phyloP scores from a whole-genome alignment of 345 rosid genomes.

The Trapa bicornis region DNA sequence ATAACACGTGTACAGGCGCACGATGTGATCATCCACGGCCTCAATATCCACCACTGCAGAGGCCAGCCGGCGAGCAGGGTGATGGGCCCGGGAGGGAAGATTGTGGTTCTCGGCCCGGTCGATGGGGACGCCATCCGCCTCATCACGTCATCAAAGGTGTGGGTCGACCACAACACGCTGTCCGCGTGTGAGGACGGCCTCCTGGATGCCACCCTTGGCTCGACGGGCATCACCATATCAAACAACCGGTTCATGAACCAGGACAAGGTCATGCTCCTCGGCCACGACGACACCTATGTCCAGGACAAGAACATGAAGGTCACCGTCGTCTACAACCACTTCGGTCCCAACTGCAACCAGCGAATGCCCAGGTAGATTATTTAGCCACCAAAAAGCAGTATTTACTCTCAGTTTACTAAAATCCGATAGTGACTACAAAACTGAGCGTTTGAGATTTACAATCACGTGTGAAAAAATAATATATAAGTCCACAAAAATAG shows the following conservation, averaged over 20 bases:
- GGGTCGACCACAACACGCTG: constrained; percentile 73
- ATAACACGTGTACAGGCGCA: constrained; percentile 17
- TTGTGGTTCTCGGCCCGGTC: constrained; percentile 29
- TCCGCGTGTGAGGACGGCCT: constrained; percentile 54
- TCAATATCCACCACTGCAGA: constrained; percentile 55
- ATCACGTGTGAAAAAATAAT: too few relatives aligned
- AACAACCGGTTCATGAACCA: constrained; percentile 74
- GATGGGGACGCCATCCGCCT: constrained; percentile 69
- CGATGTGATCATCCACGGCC: constrained; percentile 63
- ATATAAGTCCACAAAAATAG: too few relatives aligned
- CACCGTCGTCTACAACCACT: constrained; percentile 58
- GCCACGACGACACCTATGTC: constrained; percentile 53
- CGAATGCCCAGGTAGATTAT: constrained; percentile 55
- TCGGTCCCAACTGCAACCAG: constrained; percentile 78
- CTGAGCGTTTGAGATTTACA: too few relatives aligned
- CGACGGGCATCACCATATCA: constrained; percentile 40
- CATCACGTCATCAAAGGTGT: constrained; percentile 44
- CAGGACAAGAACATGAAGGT: constrained; percentile 57
- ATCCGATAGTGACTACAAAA: too few relatives aligned
- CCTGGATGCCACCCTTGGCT: constrained; percentile 54
- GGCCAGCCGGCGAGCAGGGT: constrained; percentile 37
- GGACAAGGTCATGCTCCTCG: constrained; percentile 80
- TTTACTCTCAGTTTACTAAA: too few relatives aligned
- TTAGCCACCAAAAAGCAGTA: neutral
- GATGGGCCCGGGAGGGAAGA: constrained; percentile 40